phyloP scores from a whole-genome alignment of 192 early-diverging fungal species.

The Allomyces javanicus region DNA sequence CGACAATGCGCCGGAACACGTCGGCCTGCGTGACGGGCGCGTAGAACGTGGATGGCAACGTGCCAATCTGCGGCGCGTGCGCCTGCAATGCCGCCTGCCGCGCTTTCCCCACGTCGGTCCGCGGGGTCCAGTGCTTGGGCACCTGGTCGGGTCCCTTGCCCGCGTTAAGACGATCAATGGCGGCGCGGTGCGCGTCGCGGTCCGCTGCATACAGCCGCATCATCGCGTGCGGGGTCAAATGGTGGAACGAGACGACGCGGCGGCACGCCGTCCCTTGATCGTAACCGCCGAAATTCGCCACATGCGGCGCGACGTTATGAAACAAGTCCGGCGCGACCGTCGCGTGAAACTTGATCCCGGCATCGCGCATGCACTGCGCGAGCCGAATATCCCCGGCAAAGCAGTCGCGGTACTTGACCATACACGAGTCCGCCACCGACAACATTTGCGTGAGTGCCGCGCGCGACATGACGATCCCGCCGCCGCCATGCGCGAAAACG shows the following conservation, averaged over 20 bases:
- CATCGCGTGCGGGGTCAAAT: background rate
- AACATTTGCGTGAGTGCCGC: slow-evolving; percentile 4
- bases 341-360: slow-evolving; percentile 5
- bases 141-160: too few species aligned
- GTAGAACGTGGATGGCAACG: too few species aligned
- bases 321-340: background rate
- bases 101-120: too few species aligned
- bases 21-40: too few species aligned
- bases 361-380: slow-evolving; percentile 19
- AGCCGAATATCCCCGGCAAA: slow-evolving; percentile 18
- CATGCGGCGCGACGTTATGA: too few species aligned
- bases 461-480: slow-evolving; percentile 14
- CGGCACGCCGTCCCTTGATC: background rate
- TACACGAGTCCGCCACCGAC: slow-evolving; percentile 4
- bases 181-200: too few species aligned
- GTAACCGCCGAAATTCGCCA: background rate
- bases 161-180: too few species aligned
- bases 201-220: too few species aligned
- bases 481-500: slow-evolving; percentile 17
- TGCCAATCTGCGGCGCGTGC: too few species aligned
- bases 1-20: too few species aligned
- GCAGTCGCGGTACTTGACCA: slow-evolving; percentile 10
- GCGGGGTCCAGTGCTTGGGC: too few species aligned
- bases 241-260: background rate
- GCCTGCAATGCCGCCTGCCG: too few species aligned